Conservation (phyloP, 1,284 basidiomycete genomes). For the Volvariella surrecta region DNA sequence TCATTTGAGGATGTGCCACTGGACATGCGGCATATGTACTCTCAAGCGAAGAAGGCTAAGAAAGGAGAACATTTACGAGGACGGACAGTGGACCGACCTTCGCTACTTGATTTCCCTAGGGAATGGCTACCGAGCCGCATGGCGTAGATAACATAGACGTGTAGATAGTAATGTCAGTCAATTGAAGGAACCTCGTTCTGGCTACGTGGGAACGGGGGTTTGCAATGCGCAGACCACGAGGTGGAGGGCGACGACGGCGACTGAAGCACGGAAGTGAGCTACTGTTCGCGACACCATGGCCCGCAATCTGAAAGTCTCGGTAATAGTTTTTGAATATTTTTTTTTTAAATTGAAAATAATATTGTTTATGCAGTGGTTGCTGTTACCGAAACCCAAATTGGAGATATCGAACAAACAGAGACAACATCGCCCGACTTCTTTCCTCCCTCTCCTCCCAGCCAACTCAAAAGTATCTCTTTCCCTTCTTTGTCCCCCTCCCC, state of each 20-base stretch:
- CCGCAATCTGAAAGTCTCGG: slow-evolving; percentile 13
- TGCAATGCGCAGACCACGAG: slow-evolving; percentile 4
- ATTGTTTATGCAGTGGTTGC: slow-evolving; percentile 21
- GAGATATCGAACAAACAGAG: slow-evolving; percentile 32
- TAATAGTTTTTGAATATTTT: slow-evolving; percentile 6
- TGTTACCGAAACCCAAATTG: slow-evolving; percentile 33
- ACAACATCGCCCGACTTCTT: slow-evolving; percentile 39
- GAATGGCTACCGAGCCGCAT: slow-evolving; percentile 58
- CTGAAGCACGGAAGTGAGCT: slow-evolving; percentile 10
- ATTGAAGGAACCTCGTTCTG: too few species aligned
- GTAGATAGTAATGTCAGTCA: too few species aligned
- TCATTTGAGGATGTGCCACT: slow-evolving; percentile 59
- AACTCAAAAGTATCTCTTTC: slow-evolving; percentile 35
- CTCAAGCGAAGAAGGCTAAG: slow-evolving; percentile 60
- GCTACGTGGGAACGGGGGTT: neutral
- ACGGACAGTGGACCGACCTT: slow-evolving; percentile 47
- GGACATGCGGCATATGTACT: slow-evolving; percentile 71
- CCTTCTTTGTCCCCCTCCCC: slow-evolving; percentile 20
- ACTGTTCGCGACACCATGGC: neutral
- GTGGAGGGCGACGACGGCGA: slow-evolving; percentile 3
- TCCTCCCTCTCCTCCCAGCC: slow-evolving; percentile 37
- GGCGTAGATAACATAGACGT: too few species aligned
- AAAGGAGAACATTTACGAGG: slow-evolving; percentile 58
- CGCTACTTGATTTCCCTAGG: slow-evolving; percentile 70
- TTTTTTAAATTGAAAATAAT: slow-evolving; percentile 5